Base-by-base conservation (phyloP, 1,139 yeast species). In the Pichia sp. region DNA sequence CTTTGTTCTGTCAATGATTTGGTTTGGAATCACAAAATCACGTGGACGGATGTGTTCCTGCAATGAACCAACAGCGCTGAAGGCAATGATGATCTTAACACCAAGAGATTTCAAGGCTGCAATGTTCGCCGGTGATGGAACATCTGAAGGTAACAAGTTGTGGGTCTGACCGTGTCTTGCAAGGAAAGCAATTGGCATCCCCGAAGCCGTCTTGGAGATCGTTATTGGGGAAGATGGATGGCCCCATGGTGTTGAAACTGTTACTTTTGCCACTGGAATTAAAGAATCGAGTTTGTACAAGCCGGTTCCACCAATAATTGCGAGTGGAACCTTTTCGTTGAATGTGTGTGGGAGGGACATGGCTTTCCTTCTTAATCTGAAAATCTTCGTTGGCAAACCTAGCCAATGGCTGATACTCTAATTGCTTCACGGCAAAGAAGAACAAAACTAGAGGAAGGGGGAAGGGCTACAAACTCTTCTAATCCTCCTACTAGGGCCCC, bases 231-330 rank as follows among this genome's bases (percentile, higher is more conserved):
- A 87, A 5, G 98, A 90, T 26, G 99, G 97, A 63, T 79, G 80
- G 7, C 99, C 99, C 98, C 99, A 93, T 29, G 99, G 99, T 8
- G 99, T 93, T 19, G 85, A 79, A 54, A 90, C 72, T 7, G 88
- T 81, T 52, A 90, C 74, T 62, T 87, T 77, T 30, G 97, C 97
- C 52, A 90, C 95, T 2, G 97, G 95, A 49, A 85, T 80, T 59
- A 92, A 76, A 55, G 89, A 83, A 47, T 87, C 90, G 58, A 93
- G 78, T 56, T 89, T 87, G 75, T 93, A 93, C 47, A 93, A 79
- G n/a, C 99, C 99, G 3, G 99, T 93, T 47, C 99, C 99, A 43
- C 99, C 99, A 69, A 93, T 93, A 61, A 93, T 82, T 47, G 96
- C 98, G 50, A 93, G 77, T 46, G 82, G 78, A 30, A 93, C 89